Evolutionary conservation across 2,329 filamentous ascomycete species (phyloP).

Genomic region (Neurospora crassa): DNA sequence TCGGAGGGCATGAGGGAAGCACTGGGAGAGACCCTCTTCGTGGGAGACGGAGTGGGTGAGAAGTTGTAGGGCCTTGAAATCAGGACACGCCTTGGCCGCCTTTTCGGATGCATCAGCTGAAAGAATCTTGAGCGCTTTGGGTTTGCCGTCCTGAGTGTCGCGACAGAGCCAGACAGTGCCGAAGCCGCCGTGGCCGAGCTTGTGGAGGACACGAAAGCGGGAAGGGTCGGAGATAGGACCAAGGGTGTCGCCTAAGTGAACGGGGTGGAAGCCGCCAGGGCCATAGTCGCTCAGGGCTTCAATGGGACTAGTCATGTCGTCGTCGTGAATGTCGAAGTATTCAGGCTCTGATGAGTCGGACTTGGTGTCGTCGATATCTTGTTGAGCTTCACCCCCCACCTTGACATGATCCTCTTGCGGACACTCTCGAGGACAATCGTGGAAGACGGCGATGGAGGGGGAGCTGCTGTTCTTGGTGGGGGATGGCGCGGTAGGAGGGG

Average conservation of each 20-base stretch:
- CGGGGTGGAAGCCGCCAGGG: constrained; percentile 16
- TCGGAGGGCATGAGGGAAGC: too few relatives aligned
- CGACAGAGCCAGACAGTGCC: constrained; percentile 19
- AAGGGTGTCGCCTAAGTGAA: constrained; percentile 16
- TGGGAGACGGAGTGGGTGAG: too few relatives aligned
- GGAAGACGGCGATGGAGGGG: neutral
- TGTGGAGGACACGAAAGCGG: constrained; percentile 16
- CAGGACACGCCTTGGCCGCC: too few relatives aligned
- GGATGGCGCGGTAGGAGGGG: neutral
- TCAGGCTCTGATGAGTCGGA: neutral
- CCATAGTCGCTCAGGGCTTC: constrained; percentile 8
- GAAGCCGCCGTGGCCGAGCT: constrained; percentile 16
- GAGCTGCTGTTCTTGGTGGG: neutral
- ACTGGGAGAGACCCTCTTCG: too few relatives aligned
- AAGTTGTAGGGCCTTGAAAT: too few relatives aligned
- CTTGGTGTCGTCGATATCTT: neutral
- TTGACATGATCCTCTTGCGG: neutral
- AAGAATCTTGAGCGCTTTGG: constrained; percentile 8
- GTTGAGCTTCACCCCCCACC: neutral
- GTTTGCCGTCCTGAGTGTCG: constrained; percentile 4
- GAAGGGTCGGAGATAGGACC: neutral
- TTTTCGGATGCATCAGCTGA: too few relatives aligned
- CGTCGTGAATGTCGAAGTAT: neutral
- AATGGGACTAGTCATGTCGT: neutral
- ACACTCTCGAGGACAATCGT: neutral